These are phyloP conservation scores for Starmerella stigmatis DNA, from an alignment of 805 yeast genomes.

Conservation along the genomic window DNA sequence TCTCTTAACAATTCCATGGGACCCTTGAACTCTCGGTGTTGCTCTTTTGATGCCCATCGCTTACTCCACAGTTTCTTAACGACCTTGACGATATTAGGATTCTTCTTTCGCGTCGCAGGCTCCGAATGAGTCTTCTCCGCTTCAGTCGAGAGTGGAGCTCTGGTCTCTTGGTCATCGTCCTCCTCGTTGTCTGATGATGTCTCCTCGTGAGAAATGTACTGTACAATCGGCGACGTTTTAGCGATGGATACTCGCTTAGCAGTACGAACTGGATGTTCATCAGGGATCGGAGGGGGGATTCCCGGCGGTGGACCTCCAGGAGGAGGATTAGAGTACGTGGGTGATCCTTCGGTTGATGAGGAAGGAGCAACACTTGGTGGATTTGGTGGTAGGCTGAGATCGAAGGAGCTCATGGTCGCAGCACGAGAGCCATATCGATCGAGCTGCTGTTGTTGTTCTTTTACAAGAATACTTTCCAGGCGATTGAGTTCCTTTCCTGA, in stretches of 20 bases:
- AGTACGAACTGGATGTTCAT: neutral
- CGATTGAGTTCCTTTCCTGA: slow-evolving; percentile 4
- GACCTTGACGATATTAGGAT: neutral
- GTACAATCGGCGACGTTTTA: neutral
- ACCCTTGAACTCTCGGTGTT: slow-evolving; percentile 5
- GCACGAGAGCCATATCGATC: slow-evolving; percentile 17
- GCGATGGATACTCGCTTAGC: slow-evolving; percentile 6
- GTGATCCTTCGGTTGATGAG: neutral
- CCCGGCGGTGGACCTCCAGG: slow-evolving; percentile 6
- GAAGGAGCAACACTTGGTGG: slow-evolving; percentile 6
- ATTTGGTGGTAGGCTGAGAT: slow-evolving; percentile 7
- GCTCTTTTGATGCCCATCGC: neutral
- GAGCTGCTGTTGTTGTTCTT: slow-evolving; percentile 17
- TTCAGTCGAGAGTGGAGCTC: neutral
- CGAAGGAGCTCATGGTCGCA: slow-evolving; percentile 8
- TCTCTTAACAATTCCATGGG: slow-evolving; percentile 1
- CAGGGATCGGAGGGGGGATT: slow-evolving; percentile 1
- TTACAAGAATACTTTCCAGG: slow-evolving; percentile 11
- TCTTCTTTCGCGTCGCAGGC: neutral
- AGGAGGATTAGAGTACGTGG: neutral
- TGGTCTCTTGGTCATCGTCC: neutral
- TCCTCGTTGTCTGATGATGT: neutral
- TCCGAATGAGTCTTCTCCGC: neutral
- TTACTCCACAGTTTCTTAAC: slow-evolving; percentile 3
- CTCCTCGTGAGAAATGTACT: slow-evolving; percentile 1